Base-by-base conservation (phyloP, 768 basidiomycete genomes). In the Leucocoprinus sp. region DNA sequence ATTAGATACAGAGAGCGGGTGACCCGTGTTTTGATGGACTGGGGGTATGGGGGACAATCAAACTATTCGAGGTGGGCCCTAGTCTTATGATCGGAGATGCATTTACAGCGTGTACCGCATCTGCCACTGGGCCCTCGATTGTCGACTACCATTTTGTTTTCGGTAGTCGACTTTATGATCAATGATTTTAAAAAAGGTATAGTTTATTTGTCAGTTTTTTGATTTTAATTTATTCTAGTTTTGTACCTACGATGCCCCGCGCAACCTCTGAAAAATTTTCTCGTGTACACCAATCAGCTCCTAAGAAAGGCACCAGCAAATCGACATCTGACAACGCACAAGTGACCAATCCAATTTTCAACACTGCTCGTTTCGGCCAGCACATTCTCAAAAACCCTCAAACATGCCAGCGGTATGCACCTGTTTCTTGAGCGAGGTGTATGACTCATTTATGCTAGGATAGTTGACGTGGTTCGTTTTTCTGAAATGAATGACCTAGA, bases 331-430 rank as follows among this genome's bases (percentile, higher is more conserved):
- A 71, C 3, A 67, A 68, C 43, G 73, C 76, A 1, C 42, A 37
- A 29, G 68, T 66, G 52, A 76, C 80, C n/a, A 92, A 91, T 57
- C 91, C 91, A 0, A 83, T 93, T 49, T 93, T 92, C 72, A 93
- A 96, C 58, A 96, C 93, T 2, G 87, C 89, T 58, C 75, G 88
- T 53, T 97, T 96, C 55, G 95, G 96, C 17, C 95, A 98, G 62
- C 95, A 99, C 67, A 98, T 99, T 53, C 74, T 98, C 50, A 97
- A 95, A 66, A 98, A 92, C 63, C 84, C 90, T 4, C 75, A 81
- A 48, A 85, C 91, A 26, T 91, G 91, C 4, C 89, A 95, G 71
- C 84, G 81, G 91, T 95, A 57, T 50, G 74, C 65, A 5, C 14
- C 9, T 9, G 8, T 11, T 23, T 14, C 5, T 23, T 23, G 22